Evolutionary conservation across 1,284 basidiomycete genomes (phyloP), one percentile per base, ranked within the genome.

Genomic region (Moesziomyces globuligerus): DNA sequence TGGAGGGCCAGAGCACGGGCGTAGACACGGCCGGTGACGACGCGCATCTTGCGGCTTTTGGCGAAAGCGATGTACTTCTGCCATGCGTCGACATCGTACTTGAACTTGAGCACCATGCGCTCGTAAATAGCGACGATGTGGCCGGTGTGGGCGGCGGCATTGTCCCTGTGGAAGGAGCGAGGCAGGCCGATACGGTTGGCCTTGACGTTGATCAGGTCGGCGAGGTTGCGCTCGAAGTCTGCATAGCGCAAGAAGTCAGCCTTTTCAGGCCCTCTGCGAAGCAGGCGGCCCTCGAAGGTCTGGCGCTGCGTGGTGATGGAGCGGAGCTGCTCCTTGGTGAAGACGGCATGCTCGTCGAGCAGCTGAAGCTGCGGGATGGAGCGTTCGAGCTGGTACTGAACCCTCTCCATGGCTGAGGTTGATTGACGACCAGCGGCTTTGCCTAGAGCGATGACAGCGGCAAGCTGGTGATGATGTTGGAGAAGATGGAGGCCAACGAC

Each of bases 291-390:
- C 84, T 98, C 94, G 80, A 91, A 93, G 28, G 85, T 86, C 13
- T 92, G 93, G 24, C 94, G 88, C 79, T 90, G 90, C 82, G 89
- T 90, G 76, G 96, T 88, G 72, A 98, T 93, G 72, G 91, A 88
- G 74, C 90, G 61, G 25, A 81, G 61, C 74, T 83, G 61, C 72
- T 92, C 92, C 84, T 90, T 87, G 2, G 91, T 89, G 83, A 98
- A 97, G 56, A 97, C 85, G 64, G 88, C 88, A 84, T 91, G 93
- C 75, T 93, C 88, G 72, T 92, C 89, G 23, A 97, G 87, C 84
- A 96, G 93, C 84, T 93, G 94, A 77, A 98, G 90, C 88, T 97
- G 94, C 54, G 91, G 89, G 87, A 96, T 90, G 88, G 94, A 94
- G 86, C 93, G 90, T 89, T 96, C 94, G 83, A 95, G 91, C 84